Conservation (phyloP, 2,329 filamentous ascomycete genomes). For the Dactylellina sp. region DNA sequence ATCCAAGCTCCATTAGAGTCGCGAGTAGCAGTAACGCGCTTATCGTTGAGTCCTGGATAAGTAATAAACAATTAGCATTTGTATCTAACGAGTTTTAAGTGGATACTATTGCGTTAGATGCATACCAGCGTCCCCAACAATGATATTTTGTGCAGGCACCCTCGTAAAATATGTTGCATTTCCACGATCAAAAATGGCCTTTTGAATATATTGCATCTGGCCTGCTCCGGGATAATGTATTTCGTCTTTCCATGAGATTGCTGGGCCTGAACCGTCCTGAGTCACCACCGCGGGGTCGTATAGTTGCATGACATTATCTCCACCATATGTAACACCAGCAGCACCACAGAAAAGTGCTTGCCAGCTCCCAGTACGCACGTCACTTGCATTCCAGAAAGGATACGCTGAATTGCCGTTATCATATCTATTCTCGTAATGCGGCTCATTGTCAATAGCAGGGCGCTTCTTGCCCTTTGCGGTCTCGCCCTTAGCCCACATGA, state of each 20-base stretch:
- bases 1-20: constrained; percentile 56
- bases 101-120: background rate
- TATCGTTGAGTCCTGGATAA: constrained; percentile 38
- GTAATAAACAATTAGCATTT: background rate
- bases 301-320: constrained; percentile 58
- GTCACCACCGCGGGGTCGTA: constrained; percentile 52
- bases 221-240: constrained; percentile 56
- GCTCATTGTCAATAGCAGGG: constrained; percentile 58
- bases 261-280: constrained; percentile 54
- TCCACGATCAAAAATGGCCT: constrained; percentile 57
- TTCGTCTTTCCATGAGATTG: constrained; percentile 47
- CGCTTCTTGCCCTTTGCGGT: constrained; percentile 37
- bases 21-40: constrained; percentile 53
- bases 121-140: constrained; percentile 44
- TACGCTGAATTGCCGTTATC: constrained; percentile 54
- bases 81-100: background rate
- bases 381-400: constrained; percentile 57
- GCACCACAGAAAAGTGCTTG: constrained; percentile 58
- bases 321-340: constrained; percentile 58
- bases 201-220: constrained; percentile 57
- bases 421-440: constrained; percentile 58
- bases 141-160: constrained; percentile 50
- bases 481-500: constrained; percentile 57
- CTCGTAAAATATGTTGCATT: constrained; percentile 50
- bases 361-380: constrained; percentile 57